These are phyloP conservation scores for Francoa sonchifolia DNA, from an alignment of 441 rosid genomes.

Conservation along the genomic window DNA sequence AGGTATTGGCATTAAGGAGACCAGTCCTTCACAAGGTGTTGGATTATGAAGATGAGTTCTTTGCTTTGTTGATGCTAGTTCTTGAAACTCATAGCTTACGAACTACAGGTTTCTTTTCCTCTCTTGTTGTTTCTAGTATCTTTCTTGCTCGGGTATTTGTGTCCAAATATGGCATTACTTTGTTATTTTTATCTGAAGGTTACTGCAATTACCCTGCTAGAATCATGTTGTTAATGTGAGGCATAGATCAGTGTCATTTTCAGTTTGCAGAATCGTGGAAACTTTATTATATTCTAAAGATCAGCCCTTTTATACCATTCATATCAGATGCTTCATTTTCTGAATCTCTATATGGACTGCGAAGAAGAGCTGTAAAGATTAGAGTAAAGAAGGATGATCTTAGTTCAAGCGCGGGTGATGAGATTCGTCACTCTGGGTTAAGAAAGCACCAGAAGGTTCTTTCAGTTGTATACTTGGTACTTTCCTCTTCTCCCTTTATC, in stretches of 20 bases:
- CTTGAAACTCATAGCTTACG: conserved; percentile 92
- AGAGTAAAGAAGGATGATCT: conserved; percentile 33
- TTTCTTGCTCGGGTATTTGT: not conserved
- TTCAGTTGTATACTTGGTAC: conserved; percentile 86
- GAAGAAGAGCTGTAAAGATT: conserved; percentile 72
- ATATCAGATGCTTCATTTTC: conserved; percentile 88
- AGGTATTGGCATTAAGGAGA: conserved; percentile 92
- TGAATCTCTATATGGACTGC: conserved; percentile 86
- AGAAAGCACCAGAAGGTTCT: conserved; percentile 72
- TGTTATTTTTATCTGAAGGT: no score
- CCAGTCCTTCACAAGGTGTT: conserved; percentile 78
- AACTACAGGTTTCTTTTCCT: conserved; percentile 53
- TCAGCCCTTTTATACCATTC: conserved; percentile 10
- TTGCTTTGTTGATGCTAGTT: conserved; percentile 69
- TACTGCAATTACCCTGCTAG: no score
- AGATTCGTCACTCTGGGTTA: conserved; percentile 53
- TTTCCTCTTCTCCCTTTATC: conserved; percentile 13
- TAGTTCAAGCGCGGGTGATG: conserved; percentile 30
- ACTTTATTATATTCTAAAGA: not conserved
- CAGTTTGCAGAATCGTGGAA: no score
- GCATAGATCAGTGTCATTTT: no score
- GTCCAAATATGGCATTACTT: not conserved
- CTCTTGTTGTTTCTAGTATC: not conserved
- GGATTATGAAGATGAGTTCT: conserved; percentile 93
- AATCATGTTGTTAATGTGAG: no score